These are phyloP conservation scores for Arabidopsis hybrid DNA, from an alignment of 441 rosid genomes.

Conservation along the genomic window DNA sequence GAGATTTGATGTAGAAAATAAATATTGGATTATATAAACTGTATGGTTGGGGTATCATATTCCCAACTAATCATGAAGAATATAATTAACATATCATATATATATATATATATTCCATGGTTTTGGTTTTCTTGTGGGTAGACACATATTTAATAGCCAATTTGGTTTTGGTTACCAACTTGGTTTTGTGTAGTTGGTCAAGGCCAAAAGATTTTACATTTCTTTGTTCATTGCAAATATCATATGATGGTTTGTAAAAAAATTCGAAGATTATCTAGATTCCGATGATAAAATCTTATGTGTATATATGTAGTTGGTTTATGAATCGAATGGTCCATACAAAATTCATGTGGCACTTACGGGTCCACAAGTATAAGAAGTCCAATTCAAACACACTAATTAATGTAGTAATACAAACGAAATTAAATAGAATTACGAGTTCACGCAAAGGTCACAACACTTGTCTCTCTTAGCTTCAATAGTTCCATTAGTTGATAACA, in stretches of 20 bases:
- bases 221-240: constrained; percentile 6
- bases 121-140: constrained; percentile 20
- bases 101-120: constrained; percentile 13
- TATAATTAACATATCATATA: constrained; percentile 35
- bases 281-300: neutral
- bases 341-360: constrained; percentile 33
- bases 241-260: constrained; percentile 11
- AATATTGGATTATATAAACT: constrained; percentile 26
- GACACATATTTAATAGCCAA: constrained; percentile 13
- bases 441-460: constrained; percentile 40
- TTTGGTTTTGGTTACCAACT: constrained; percentile 20
- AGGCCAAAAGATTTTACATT: constrained; percentile 17
- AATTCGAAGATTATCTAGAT: constrained; percentile 13
- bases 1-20: constrained; percentile 28
- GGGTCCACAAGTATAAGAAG: constrained; percentile 38
- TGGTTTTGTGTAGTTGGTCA: constrained; percentile 29
- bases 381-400: constrained; percentile 29
- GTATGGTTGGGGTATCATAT: constrained; percentile 43
- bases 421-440: constrained; percentile 19
- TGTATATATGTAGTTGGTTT: constrained; percentile 23
- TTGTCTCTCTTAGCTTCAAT: constrained; percentile 36
- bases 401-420: constrained; percentile 18
- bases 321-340: constrained; percentile 27
- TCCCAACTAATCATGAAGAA: constrained; percentile 43
- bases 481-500: constrained; percentile 30